Percentiles rank a stretch among this genome's conserved stretches.
These are phyloP conservation scores for Violaceomyces palustris DNA, from an alignment of 1,284 basidiomycete genomes.

Conservation along the genomic window DNA sequence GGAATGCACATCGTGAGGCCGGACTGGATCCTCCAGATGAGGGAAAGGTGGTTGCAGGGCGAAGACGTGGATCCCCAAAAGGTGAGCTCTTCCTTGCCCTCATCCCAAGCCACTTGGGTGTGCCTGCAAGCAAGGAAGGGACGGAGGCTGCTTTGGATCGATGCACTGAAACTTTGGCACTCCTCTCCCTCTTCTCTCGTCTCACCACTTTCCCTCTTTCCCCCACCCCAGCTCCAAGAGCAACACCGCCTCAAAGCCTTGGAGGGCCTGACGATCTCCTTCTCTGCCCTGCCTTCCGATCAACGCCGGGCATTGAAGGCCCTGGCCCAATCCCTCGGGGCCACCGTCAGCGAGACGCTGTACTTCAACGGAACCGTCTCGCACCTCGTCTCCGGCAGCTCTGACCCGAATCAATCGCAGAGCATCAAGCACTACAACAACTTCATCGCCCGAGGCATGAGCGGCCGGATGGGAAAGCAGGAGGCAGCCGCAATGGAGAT, in stretches of 20 bases:
- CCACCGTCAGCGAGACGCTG: slow-evolving; percentile 30
- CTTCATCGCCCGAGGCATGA: slow-evolving; percentile 37
- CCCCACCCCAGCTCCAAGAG: slow-evolving; percentile 56
- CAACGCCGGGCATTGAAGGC: slow-evolving; percentile 11
- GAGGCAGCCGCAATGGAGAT: slow-evolving; percentile 62
- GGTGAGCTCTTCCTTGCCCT: slow-evolving; percentile 52
- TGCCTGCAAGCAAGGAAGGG: too few species aligned
- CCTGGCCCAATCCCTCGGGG: slow-evolving; percentile 17
- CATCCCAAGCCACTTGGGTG: slow-evolving; percentile 6
- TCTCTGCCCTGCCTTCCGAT: slow-evolving; percentile 55
- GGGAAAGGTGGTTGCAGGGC: slow-evolving; percentile 68
- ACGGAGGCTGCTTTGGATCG: too few species aligned
- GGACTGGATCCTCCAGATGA: slow-evolving; percentile 66
- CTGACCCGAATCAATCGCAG: slow-evolving; percentile 61
- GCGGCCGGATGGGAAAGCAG: slow-evolving; percentile 63
- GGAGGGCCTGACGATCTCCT: slow-evolving; percentile 61
- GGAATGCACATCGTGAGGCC: slow-evolving; percentile 69
- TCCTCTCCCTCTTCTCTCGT: background rate
- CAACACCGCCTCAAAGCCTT: slow-evolving; percentile 65
- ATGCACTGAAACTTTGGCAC: too few species aligned
- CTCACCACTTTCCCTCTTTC: background rate
- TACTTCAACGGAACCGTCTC: slow-evolving; percentile 53
- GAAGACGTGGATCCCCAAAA: slow-evolving; percentile 65
- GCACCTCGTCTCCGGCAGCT: slow-evolving; percentile 55
- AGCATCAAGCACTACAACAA: slow-evolving; percentile 22